Conservation (phyloP, 2,329 filamentous ascomycete genomes). For the Colletotrichum orchidophilum region DNA sequence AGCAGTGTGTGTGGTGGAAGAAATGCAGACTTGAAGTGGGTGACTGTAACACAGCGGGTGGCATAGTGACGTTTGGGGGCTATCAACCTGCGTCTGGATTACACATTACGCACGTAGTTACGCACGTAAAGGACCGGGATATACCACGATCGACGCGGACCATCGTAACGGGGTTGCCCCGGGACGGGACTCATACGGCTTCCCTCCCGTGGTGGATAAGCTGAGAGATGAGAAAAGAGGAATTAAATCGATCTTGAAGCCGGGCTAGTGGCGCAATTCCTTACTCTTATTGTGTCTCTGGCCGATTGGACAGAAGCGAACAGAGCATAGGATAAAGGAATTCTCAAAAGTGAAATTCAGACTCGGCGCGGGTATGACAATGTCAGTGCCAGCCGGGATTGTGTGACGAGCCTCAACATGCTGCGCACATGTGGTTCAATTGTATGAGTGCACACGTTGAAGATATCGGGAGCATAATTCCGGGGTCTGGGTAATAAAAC, state of each 20-base stretch:
- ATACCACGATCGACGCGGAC: constrained; percentile 17
- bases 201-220: neutral
- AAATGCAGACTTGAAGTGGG: neutral
- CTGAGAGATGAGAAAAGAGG: constrained; percentile 25
- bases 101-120: constrained; percentile 1
- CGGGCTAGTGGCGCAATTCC: neutral
- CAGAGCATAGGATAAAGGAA: neutral
- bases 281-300: neutral
- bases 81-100: constrained; percentile 1
- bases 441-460: neutral
- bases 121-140: constrained; percentile 12
- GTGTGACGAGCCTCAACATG: neutral
- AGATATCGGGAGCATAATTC: neutral
- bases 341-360: neutral
- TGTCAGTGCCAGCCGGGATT: neutral
- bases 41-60: neutral
- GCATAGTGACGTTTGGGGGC: constrained; percentile 8
- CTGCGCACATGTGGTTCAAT: neutral
- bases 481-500: neutral
- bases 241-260: constrained; percentile 6
- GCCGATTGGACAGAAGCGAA: neutral
- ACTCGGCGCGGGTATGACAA: neutral
- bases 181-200: constrained; percentile 11
- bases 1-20: neutral
- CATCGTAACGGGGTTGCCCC: constrained; percentile 8